Evolutionary conservation across 305 asterid species (phyloP).

Genomic region (Striga hermonthica): DNA sequence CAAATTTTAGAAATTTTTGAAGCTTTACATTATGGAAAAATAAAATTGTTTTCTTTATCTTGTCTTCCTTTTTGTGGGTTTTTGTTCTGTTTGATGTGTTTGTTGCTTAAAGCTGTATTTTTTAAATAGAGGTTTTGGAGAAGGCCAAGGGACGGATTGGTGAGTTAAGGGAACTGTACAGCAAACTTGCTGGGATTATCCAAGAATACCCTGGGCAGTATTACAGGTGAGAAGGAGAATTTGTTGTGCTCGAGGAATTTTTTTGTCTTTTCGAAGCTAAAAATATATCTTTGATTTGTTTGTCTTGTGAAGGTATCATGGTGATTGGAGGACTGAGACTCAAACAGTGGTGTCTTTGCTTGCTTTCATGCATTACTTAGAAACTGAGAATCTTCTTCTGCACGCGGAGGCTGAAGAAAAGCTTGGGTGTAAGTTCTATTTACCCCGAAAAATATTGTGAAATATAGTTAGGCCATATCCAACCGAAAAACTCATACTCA

Average conservation of each 20-base stretch:
- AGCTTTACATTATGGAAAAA: background rate
- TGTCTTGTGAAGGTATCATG: conserved; percentile 56
- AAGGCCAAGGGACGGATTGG: conserved; percentile 63
- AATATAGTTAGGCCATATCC: too few relatives aligned
- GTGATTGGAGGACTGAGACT: conserved; percentile 83
- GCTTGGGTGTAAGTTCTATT: conserved; percentile 75
- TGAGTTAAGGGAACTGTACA: conserved; percentile 49
- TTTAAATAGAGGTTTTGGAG: conserved; percentile 61
- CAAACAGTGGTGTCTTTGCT: conserved; percentile 72
- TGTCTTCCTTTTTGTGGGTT: background rate
- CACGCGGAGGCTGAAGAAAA: conserved; percentile 79
- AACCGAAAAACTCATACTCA: too few relatives aligned
- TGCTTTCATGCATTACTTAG: conserved; percentile 86
- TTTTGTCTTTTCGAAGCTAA: conserved; percentile 8
- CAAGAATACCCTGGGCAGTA: conserved; percentile 79
- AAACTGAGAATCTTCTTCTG: conserved; percentile 69
- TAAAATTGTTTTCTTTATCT: too few relatives aligned
- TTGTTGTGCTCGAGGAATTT: conserved; percentile 15
- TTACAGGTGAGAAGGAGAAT: conserved; percentile 52
- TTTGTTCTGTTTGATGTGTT: background rate
- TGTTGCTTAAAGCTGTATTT: conserved; percentile 20
- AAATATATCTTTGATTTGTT: conserved; percentile 9
- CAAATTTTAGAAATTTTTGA: too few relatives aligned
- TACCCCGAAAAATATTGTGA: background rate
- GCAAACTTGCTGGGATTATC: conserved; percentile 62